These are phyloP conservation scores for Russula foetens DNA, from an alignment of 768 basidiomycete species.

Conservation along the genomic window DNA sequence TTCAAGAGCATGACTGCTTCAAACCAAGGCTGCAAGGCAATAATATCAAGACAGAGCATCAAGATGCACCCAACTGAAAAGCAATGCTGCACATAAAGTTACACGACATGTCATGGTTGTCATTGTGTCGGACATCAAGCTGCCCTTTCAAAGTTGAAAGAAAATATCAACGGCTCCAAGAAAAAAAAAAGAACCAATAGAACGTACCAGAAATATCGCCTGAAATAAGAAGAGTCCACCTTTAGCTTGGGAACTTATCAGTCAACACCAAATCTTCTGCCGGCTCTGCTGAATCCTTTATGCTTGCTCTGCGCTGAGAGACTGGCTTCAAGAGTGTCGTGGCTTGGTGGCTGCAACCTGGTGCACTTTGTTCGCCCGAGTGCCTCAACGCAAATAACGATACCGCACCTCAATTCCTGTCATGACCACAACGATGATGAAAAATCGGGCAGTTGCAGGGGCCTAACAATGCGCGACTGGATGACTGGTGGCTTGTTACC, in stretches of 20 bases:
- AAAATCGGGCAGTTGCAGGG: too few relatives aligned
- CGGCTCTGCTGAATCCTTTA: neutral
- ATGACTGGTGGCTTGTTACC: neutral
- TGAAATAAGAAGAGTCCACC: neutral
- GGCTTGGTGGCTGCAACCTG: neutral
- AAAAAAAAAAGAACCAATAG: neutral
- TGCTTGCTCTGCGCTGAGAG: neutral
- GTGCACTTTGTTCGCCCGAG: neutral
- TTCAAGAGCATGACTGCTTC: constrained; percentile 6
- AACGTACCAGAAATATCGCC: neutral
- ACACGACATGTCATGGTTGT: neutral
- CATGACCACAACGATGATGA: neutral
- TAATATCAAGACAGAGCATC: neutral
- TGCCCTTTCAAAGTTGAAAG: neutral
- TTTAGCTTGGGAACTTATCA: neutral
- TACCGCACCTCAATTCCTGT: neutral
- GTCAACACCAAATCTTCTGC: neutral
- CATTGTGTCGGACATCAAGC: neutral
- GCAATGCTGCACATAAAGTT: neutral
- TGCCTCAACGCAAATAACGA: neutral
- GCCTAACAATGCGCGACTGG: neutral
- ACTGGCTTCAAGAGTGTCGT: neutral
- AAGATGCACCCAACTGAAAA: neutral
- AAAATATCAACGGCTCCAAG: neutral
- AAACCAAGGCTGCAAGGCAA: neutral